Evolutionary conservation across 495 filamentous ascomycete species (phyloP).

Genomic region (Aspergillus coremiiformis): DNA sequence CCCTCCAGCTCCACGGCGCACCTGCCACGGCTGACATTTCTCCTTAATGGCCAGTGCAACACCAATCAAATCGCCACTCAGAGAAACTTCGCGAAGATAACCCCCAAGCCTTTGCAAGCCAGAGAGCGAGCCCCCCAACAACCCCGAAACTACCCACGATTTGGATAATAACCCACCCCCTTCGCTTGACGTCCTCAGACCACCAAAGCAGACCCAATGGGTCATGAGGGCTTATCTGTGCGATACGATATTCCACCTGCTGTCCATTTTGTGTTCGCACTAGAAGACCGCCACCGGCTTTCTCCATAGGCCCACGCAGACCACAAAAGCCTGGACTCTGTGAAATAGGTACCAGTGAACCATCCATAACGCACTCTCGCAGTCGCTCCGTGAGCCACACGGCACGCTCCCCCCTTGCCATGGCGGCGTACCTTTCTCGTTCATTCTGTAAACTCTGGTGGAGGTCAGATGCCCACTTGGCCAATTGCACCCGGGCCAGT

Average conservation of each 20-base stretch:
- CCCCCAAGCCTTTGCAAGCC: conserved; percentile 46
- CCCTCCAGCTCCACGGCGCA: too few relatives aligned
- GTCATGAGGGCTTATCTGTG: conserved; percentile 50
- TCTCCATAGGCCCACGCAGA: conserved; percentile 15
- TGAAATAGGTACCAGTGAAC: conserved; percentile 51
- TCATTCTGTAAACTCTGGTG: conserved; percentile 79
- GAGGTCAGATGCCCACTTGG: conserved; percentile 85
- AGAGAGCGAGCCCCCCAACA: conserved; percentile 65
- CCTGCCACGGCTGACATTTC: neutral
- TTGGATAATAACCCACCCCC: conserved; percentile 64
- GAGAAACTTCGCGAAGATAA: conserved; percentile 30
- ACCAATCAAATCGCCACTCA: conserved; percentile 32
- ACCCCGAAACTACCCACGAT: conserved; percentile 70
- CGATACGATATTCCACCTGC: conserved; percentile 23
- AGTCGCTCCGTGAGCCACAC: conserved; percentile 73
- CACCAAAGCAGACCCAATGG: conserved; percentile 69
- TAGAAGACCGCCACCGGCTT: conserved; percentile 14
- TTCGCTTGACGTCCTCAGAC: conserved; percentile 57
- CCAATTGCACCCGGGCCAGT: conserved; percentile 70
- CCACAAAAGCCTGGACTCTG: conserved; percentile 31
- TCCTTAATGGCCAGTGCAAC: conserved; percentile 10
- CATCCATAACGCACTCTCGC: conserved; percentile 66
- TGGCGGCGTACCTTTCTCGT: conserved; percentile 63
- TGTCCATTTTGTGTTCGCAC: conserved; percentile 20
- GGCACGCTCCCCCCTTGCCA: conserved; percentile 65